Evolutionary conservation across 2,329 filamentous ascomycete genomes (phyloP).

Genomic region (Ceratocystis ficicola): DNA sequence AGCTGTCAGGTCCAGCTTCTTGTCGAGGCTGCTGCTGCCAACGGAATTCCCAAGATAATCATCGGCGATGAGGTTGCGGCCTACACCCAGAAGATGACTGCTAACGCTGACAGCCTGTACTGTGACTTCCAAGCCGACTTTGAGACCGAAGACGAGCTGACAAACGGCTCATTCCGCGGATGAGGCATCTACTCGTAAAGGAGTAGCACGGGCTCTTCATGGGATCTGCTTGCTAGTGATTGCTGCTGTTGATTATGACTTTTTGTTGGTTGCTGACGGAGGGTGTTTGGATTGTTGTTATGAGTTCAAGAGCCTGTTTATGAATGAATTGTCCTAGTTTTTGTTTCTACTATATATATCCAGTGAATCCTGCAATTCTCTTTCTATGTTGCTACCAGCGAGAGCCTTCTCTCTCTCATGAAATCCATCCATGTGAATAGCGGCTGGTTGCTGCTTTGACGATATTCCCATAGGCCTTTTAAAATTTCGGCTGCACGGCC

Average conservation of each 20-base stretch:
- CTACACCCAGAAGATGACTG: constrained; percentile 28
- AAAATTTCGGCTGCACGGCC: constrained; percentile 8
- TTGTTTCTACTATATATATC: background rate
- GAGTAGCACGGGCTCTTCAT: no score
- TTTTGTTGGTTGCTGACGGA: background rate
- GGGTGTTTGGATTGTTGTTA: background rate
- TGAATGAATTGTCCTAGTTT: background rate
- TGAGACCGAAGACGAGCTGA: constrained; percentile 22
- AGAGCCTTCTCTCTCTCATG: background rate
- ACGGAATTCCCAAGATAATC: constrained; percentile 28
- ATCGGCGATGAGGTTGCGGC: constrained; percentile 34
- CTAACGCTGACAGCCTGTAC: constrained; percentile 23
- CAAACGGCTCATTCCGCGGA: constrained; percentile 22
- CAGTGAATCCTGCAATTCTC: background rate
- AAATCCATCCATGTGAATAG: constrained; percentile 19
- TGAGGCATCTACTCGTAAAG: background rate
- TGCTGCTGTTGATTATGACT: no score
- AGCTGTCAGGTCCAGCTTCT: constrained; percentile 55
- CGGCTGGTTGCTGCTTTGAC: background rate
- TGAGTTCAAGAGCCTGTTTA: background rate
- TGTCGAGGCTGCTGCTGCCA: constrained; percentile 46
- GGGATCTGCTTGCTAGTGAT: no score
- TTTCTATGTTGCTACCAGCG: constrained; percentile 12
- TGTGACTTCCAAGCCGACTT: constrained; percentile 24
- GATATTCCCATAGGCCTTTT: constrained; percentile 8